phyloP scores from a whole-genome alignment of 805 yeast species.

The Naumovozyma dairenensis region DNA sequence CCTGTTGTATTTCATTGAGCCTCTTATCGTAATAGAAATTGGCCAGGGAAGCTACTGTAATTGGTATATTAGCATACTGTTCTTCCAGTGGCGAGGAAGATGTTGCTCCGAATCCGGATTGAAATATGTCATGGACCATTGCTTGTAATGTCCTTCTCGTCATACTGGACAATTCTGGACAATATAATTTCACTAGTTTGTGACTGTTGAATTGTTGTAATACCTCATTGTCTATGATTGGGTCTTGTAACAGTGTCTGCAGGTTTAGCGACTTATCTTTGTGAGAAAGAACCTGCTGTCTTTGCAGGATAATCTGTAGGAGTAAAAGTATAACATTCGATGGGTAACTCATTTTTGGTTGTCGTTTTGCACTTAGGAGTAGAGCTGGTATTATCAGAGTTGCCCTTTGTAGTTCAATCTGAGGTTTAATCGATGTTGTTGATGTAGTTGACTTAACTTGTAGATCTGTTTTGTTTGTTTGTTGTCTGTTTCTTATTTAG shows the following conservation, averaged over 20 bases:
- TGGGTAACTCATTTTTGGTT: conserved; percentile 8
- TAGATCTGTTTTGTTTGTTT: no score
- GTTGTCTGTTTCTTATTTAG: no score
- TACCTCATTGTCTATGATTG: conserved; percentile 19
- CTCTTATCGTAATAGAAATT: conserved; percentile 22
- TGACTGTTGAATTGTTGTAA: conserved; percentile 16
- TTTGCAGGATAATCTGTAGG: conserved; percentile 20
- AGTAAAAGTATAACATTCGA: conserved; percentile 19
- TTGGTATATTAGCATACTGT: conserved; percentile 4
- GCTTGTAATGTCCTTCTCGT: conserved; percentile 17
- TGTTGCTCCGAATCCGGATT: conserved; percentile 9
- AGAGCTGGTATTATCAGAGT: not conserved
- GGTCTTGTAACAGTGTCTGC: conserved; percentile 14
- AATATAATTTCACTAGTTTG: conserved; percentile 16
- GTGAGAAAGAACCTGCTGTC: conserved; percentile 22
- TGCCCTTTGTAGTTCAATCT: not conserved
- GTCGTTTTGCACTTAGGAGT: not conserved
- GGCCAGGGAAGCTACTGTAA: conserved; percentile 20
- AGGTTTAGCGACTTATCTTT: conserved; percentile 11
- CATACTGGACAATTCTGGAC: conserved; percentile 16
- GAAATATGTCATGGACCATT: conserved; percentile 17
- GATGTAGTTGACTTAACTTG: no score
- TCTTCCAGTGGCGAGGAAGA: no score
- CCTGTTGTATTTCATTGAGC: conserved; percentile 15
- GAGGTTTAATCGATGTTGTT: no score